These are phyloP conservation scores for Lasiosphaeria hispida DNA, from an alignment of 495 filamentous ascomycete species.

Conservation along the genomic window DNA sequence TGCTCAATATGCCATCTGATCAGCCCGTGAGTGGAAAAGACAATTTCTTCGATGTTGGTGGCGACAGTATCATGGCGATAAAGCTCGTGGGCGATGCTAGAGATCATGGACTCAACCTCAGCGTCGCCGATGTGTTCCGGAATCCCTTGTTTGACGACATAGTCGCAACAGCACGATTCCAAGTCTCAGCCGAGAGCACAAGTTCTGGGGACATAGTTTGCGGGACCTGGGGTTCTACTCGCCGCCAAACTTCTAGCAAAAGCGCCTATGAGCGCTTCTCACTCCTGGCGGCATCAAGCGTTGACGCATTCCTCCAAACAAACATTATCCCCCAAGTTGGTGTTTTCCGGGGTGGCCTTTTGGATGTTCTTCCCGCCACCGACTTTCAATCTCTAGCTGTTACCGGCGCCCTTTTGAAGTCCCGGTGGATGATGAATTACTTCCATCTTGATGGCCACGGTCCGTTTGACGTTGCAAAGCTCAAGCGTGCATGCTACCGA, in stretches of 20 bases:
- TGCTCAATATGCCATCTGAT: slow-evolving; percentile 19
- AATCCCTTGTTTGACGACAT: slow-evolving; percentile 20
- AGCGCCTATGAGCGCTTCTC: slow-evolving; percentile 44
- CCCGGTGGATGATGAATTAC: slow-evolving; percentile 46
- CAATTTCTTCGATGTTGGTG: slow-evolving; percentile 61
- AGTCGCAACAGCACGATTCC: neutral
- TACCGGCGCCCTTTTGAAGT: slow-evolving; percentile 54
- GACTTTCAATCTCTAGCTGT: slow-evolving; percentile 61
- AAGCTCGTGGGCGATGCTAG: slow-evolving; percentile 55
- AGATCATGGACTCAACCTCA: slow-evolving; percentile 47
- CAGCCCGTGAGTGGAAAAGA: slow-evolving; percentile 43
- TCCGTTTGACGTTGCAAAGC: slow-evolving; percentile 42
- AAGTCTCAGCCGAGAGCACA: too few relatives aligned
- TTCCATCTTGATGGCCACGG: slow-evolving; percentile 55
- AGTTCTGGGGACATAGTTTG: too few relatives aligned
- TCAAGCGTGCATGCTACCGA: slow-evolving; percentile 29
- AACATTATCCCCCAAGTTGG: slow-evolving; percentile 56
- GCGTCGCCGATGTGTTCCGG: slow-evolving; percentile 48
- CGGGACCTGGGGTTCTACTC: neutral
- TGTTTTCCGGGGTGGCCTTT: slow-evolving; percentile 50
- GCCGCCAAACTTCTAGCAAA: slow-evolving; percentile 16
- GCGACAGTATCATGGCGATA: slow-evolving; percentile 64
- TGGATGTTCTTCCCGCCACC: slow-evolving; percentile 56
- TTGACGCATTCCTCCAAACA: slow-evolving; percentile 50
- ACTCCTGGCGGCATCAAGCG: slow-evolving; percentile 42